Evolutionary conservation across 1,284 basidiomycete species (phyloP), one percentile per base, ranked within the genome.

Genomic region (Dichomitus squalens): DNA sequence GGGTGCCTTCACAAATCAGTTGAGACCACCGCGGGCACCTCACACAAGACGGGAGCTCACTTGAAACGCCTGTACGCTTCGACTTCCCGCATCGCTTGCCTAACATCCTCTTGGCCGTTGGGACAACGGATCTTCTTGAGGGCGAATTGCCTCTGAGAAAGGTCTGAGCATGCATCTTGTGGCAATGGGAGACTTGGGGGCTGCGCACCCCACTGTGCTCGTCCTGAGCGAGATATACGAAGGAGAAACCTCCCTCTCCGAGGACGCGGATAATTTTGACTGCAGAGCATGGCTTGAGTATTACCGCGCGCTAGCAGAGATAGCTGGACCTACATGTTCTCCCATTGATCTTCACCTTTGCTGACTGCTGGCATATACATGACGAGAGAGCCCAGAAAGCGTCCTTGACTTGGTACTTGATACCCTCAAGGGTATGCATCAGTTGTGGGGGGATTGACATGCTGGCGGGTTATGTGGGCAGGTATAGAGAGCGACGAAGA

Each of bases 181-280:
- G 2, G 29, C 46, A 16, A 41, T 34, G 41, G 5, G 29, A 31
- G 29, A 31, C 29, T 31, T 31, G 29, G 29, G 29, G 11, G 40
- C 47, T 41, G 76, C 84, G 66, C 66, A 92, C 89, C 43, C 88
- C 90, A 66, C 88, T 92, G 59, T 83, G 79, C 67, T 92, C 90
- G 71, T 96, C 93, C 67, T 91, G 87, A n/a, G 91, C 92, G 34
- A 95, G 82, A 72, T 95, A 95, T 18, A 98, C 95, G 71, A 96
- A 97, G 14, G 92, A 94, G 79, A 97, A 97, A 2, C 93, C 95
- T 39, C 95, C 95, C 75, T 98, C 95, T 43, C 95, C 95, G 4
- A 98, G 84, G 14, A 96, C 87, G 64, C 90, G 92, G 51, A 95
- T 76, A 48, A 98, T 92, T 67, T 92, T 90, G 77, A 95, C 90